Evolutionary conservation across 768 basidiomycete genomes (phyloP), one percentile per base, ranked within the genome.

Genomic region (Harrya chromipes): DNA sequence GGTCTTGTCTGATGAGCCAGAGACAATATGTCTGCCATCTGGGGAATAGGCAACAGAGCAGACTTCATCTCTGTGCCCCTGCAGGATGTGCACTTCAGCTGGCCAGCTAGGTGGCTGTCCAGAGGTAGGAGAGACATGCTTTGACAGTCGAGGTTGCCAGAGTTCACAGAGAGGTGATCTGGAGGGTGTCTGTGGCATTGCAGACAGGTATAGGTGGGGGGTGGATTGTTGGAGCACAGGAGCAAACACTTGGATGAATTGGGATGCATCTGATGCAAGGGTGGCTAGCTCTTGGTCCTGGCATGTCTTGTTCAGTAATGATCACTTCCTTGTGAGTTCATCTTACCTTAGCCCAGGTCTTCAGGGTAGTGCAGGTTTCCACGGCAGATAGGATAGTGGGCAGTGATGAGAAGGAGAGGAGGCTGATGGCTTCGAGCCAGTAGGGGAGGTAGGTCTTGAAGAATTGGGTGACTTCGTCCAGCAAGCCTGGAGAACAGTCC

Each of bases 381-480:
- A 42, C 10, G 7, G 41, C 41, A 29, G n/a, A 19, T 42, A 20
- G 9, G 10, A 42, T 42, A 9, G 41, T 17, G n/a, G 17, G 4
- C 1, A 42, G 43, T 34, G 33, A 20, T 6, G 43, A 24, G 13
- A 24, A 8, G 13, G 20, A 44, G n/a, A 44, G 43, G 8, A 44
- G 33, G 43, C 43, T 44, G 43, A 44, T 23, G 43, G 33, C 43
- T n/a, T 44, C 33, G 35, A 44, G 6, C 27, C 43, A 27, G 27
- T 27, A 27, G 27, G 27, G 27, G 7, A 27, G 27, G 27, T 27
- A 27, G 27, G 27, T 2, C 43, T 44, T 44, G 33, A 44, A 44
- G 33, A 44, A 44, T 20, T 8, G 17, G 33, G 33, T 44, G 9
- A 44, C 33, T 10, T 44, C 43, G 35, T 24, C 21, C 33, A 44